phyloP scores from a whole-genome alignment of 345 rosid genomes.

The Brassica juncea region DNA sequence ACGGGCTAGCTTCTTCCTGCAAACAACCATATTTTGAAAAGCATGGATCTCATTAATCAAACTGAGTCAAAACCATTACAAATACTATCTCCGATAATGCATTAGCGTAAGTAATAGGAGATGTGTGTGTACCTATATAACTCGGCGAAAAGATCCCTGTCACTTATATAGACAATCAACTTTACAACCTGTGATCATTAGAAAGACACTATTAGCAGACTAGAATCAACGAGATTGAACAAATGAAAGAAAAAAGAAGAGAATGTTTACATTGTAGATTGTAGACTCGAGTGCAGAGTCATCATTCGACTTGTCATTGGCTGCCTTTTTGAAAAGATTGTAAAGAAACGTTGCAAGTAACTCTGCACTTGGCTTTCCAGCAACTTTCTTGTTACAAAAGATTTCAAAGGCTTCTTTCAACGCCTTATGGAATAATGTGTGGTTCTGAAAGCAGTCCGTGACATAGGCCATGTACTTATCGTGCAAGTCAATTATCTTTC shows the following conservation, averaged over 20 bases:
- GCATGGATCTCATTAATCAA: no score
- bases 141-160: conserved; percentile 81
- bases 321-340: conserved; percentile 30
- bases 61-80: no score
- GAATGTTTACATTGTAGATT: conserved; percentile 28
- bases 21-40: conserved; percentile 7
- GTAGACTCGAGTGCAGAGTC: conserved; percentile 24
- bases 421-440: conserved; percentile 34
- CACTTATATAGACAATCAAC: conserved; percentile 67
- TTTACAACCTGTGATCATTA: conserved; percentile 48
- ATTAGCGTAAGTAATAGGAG: background rate
- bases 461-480: conserved; percentile 42
- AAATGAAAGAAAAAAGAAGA: background rate
- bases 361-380: conserved; percentile 39
- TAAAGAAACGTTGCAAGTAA: conserved; percentile 38
- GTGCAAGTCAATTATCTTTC: conserved; percentile 72
- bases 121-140: conserved; percentile 45
- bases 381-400: conserved; percentile 42
- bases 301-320: conserved; percentile 25
- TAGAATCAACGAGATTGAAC: background rate
- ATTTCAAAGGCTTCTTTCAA: conserved; percentile 40
- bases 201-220: background rate
- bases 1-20: conserved; percentile 67
- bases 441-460: conserved; percentile 20
- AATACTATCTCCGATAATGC: background rate